phyloP scores from a whole-genome alignment of 1,284 basidiomycete genomes.

The Ganoderma lingzhi region DNA sequence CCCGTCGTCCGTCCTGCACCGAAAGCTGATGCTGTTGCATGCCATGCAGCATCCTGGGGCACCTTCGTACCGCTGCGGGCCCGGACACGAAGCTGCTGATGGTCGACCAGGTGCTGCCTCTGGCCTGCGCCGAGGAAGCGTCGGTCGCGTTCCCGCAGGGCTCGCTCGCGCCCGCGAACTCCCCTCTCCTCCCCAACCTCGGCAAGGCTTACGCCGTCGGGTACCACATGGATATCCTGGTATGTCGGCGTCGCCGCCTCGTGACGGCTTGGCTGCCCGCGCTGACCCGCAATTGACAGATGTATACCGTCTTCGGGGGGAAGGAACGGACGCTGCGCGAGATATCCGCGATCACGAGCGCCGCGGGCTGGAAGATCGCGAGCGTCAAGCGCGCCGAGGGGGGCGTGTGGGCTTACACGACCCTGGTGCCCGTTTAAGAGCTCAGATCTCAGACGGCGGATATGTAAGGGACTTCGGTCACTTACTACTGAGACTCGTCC shows the following conservation, averaged over 20 bases:
- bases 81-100: constrained; percentile 66
- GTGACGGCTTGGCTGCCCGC: not conserved
- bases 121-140: constrained; percentile 27
- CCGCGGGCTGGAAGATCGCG: constrained; percentile 70
- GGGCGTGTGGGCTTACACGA: constrained; percentile 41
- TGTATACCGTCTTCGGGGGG: constrained; percentile 69
- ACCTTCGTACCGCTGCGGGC: constrained; percentile 43
- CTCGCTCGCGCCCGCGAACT: constrained; percentile 19
- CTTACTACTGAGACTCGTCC: no score
- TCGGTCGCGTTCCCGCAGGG: constrained; percentile 18
- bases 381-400: constrained; percentile 54
- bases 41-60: constrained; percentile 42
- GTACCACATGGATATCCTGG: constrained; percentile 58
- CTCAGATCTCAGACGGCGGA: not conserved
- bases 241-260: constrained; percentile 50
- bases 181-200: constrained; percentile 22
- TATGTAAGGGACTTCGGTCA: no score
- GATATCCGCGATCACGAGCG: constrained; percentile 56
- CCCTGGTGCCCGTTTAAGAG: constrained; percentile 59
- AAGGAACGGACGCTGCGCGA: constrained; percentile 73
- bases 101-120: constrained; percentile 50
- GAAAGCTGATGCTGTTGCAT: not conserved
- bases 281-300: constrained; percentile 45
- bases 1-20: not conserved
- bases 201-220: constrained; percentile 15